These are phyloP conservation scores for Chytridiales sp. DNA, from an alignment of 371 early-diverging fungal species.

Conservation along the genomic window DNA sequence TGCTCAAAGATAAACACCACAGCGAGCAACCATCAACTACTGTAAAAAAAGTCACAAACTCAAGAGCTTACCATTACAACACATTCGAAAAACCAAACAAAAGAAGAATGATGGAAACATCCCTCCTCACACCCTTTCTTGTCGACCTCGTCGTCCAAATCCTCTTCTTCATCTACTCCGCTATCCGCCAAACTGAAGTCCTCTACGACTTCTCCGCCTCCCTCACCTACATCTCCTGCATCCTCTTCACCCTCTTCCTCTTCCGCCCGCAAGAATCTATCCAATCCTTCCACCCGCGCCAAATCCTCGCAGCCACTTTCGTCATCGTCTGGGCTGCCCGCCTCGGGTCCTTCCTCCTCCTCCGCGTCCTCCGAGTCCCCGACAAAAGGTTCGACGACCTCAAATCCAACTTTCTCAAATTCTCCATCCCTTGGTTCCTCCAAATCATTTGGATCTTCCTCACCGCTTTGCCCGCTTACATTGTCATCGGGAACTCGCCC, in stretches of 20 bases:
- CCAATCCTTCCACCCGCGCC: slow-evolving; percentile 26
- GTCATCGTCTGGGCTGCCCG: slow-evolving; percentile 40
- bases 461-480: slow-evolving; percentile 40
- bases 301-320: slow-evolving; percentile 35
- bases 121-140: slow-evolving; percentile 30
- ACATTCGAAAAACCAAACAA: no score
- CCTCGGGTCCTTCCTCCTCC: slow-evolving; percentile 42
- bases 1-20: no score
- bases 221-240: slow-evolving; percentile 40
- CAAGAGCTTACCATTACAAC: no score
- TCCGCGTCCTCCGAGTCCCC: slow-evolving; percentile 23
- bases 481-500: slow-evolving; percentile 37
- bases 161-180: slow-evolving; percentile 38
- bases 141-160: slow-evolving; percentile 44
- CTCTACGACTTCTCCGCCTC: slow-evolving; percentile 47
- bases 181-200: slow-evolving; percentile 36
- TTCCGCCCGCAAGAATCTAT: slow-evolving; percentile 9
- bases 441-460: slow-evolving; percentile 49
- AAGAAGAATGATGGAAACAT: no score
- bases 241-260: slow-evolving; percentile 35
- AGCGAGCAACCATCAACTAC: no score
- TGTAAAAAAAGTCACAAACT: no score
- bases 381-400: slow-evolving; percentile 45
- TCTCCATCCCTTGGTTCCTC: slow-evolving; percentile 37
- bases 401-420: slow-evolving; percentile 34